Evolutionary conservation across 1,284 basidiomycete genomes (phyloP).

Genomic region (Malassezia sp.): DNA sequence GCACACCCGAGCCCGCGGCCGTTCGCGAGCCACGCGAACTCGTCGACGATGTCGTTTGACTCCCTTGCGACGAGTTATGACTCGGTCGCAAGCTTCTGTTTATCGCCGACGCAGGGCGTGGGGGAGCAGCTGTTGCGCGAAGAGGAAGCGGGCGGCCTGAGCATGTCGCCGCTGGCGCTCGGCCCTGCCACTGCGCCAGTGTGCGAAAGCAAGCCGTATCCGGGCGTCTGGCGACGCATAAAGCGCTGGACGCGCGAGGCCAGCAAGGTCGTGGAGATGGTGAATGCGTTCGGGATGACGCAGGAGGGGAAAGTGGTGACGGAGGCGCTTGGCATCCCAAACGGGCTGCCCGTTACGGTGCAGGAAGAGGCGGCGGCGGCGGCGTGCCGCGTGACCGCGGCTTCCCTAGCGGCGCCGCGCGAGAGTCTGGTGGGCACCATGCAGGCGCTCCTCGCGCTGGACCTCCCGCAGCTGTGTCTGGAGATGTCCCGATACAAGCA

Average conservation of each 20-base stretch:
- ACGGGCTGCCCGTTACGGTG: constrained; percentile 11
- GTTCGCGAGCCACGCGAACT: constrained; percentile 21
- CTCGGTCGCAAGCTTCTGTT: constrained; percentile 23
- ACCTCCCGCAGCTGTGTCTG: constrained; percentile 26
- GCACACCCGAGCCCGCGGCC: constrained; percentile 13
- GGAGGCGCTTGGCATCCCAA: constrained; percentile 21
- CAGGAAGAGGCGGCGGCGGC: not conserved
- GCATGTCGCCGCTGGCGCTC: constrained; percentile 25
- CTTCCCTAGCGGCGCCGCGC: constrained; percentile 11
- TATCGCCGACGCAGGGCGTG: not conserved
- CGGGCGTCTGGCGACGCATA: constrained; percentile 42
- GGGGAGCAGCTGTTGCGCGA: not conserved
- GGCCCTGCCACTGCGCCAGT: constrained; percentile 11
- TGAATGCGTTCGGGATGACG: constrained; percentile 29
- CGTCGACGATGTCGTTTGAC: constrained; percentile 39
- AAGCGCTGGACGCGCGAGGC: constrained; percentile 44
- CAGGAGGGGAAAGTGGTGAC: constrained; percentile 30
- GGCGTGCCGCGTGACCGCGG: not conserved
- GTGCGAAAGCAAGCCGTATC: constrained; percentile 33
- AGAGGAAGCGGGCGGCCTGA: not conserved
- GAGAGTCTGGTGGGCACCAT: constrained; percentile 28
- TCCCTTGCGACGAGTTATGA: constrained; percentile 42
- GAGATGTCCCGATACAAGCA: constrained; percentile 37
- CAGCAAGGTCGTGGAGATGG: constrained; percentile 36
- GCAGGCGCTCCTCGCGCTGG: constrained; percentile 26